Base-by-base conservation (phyloP, 768 basidiomycete genomes). In the Lactarius tabidus region DNA sequence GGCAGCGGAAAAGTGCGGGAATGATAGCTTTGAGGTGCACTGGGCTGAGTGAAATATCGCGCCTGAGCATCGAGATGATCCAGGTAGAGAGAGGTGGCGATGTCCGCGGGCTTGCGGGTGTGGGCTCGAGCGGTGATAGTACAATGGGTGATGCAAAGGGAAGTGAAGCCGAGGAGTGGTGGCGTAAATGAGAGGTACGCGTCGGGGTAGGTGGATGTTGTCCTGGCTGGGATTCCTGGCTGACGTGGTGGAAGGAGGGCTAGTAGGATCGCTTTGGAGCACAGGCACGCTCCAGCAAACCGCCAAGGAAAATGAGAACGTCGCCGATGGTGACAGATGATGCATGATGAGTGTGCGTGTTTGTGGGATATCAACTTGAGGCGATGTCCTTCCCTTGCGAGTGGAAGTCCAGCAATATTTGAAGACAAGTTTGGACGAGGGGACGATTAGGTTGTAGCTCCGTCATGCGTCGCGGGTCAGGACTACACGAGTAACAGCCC, bases 371-470 rank as follows among this genome's bases (percentile, higher is more conserved):
- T n/a, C n/a, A n/a, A n/a, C n/a, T n/a, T n/a, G n/a, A n/a, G 1
- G 94, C 96, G 70, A 98, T 91, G 70, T 95, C 95, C 18, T 80
- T 78, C 69, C 96, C 92, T 1, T 79, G 74, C 70, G 89, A 87
- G 35, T 84, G 80, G 62, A 98, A 80, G 77, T 99, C 97, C 0
- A 95, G 96, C 0, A 96, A 94, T 56, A 98, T 87, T 76, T 99
- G 67, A 99, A 85, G 7, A 98, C 81, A 15, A 99, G 77, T 67
- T 85, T 91, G 97, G 95, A 70, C 83, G 84, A 62, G 76, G 79
- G 28, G 79, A 75, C 9, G 81, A 81, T 9, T 77, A 70, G 1
- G 78, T 73, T 5, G 76, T 58, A 15, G 93, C 79, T 53, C 83
- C 80, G 69, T 98, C 85, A 31, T n/a, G n/a, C n/a, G n/a, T n/a